Base-by-base conservation (phyloP, 2,329 filamentous ascomycete species). In the Cordyceps cicadae region DNA sequence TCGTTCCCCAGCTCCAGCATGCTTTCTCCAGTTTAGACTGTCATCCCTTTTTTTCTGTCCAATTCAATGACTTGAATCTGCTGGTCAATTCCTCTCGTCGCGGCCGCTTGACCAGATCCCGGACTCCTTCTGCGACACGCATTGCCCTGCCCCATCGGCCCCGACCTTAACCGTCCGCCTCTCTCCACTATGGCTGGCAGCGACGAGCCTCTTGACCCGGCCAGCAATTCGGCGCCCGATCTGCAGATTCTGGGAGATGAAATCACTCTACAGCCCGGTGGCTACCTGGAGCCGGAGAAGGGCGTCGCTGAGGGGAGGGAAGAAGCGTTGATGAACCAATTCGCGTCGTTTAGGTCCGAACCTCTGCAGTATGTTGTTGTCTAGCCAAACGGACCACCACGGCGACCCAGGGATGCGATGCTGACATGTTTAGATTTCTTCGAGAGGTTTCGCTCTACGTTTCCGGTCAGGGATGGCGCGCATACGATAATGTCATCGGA, bases 381-480 rank as follows among this genome's bases (percentile, higher is more conserved):
- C n/a, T 14, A 17, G 24, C 24, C 24, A 3, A 24, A 24, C 24
- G 4, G 24, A 7, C 17, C 8, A 14, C 29, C 29, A 24, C 11
- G 8, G 34, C 21, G n/a, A 34, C 3, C 8, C 12, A 43, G 3
- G n/a, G 11, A n/a, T 6, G 29, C 63, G 11, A n/a, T 6, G 29
- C 63, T 68, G 21, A 69, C 64, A 26, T 45, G 56, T 7, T 54
- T 76, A 88, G 92, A 65, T 97, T 97, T 72, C 84, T 97, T 34
- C 90, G 92, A 66, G 94, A 99, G 77, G 88, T 99, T 39, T 94
- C 90, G 52, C 81, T 96, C 39, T 92, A 97, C 75, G 89, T 97
- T 64, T 93, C 91, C 14, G 94, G 94, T 59, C 88, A 89, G 55
- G 93, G 92, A 71, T 99, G 94, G 94, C 89, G 94, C 63, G 90